Evolutionary conservation across 2,329 filamentous ascomycete genomes (phyloP).

Genomic region (Myriangium duriaei): DNA sequence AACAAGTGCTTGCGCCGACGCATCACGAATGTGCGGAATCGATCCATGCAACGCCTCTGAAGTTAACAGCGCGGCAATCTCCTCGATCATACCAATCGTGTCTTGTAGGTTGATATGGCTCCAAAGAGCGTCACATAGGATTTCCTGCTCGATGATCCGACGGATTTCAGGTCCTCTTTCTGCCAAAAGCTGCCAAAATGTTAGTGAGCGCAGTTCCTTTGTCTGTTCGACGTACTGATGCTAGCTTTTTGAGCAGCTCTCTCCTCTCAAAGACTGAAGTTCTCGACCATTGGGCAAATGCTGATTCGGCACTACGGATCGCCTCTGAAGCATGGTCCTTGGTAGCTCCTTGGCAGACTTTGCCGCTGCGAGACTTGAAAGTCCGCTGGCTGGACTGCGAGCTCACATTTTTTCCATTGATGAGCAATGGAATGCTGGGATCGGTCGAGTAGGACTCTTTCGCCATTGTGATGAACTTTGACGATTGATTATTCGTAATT

Average conservation of each 20-base stretch:
- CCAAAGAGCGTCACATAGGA: not conserved
- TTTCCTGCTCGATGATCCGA: not conserved
- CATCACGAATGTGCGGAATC: slow-evolving; percentile 17
- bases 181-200: not conserved
- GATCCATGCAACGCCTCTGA: slow-evolving; percentile 11
- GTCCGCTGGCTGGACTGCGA: not conserved
- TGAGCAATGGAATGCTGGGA: not conserved
- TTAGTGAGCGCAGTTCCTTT: not conserved
- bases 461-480: too few species aligned
- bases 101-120: not conserved
- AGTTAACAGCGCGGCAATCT: not conserved
- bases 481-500: too few species aligned
- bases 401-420: not conserved
- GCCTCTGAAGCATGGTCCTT: not conserved
- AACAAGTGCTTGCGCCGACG: slow-evolving; percentile 23
- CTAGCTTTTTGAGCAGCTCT: not conserved
- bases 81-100: not conserved
- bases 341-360: not conserved
- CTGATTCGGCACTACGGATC: not conserved
- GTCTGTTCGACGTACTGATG: not conserved
- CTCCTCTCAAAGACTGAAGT: not conserved
- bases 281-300: not conserved
- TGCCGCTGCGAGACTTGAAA: not conserved
- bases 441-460: too few species aligned
- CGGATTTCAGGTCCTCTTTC: not conserved